Conservation (phyloP, 2,329 filamentous ascomycete genomes). For the Beauveria brongniartii region DNA sequence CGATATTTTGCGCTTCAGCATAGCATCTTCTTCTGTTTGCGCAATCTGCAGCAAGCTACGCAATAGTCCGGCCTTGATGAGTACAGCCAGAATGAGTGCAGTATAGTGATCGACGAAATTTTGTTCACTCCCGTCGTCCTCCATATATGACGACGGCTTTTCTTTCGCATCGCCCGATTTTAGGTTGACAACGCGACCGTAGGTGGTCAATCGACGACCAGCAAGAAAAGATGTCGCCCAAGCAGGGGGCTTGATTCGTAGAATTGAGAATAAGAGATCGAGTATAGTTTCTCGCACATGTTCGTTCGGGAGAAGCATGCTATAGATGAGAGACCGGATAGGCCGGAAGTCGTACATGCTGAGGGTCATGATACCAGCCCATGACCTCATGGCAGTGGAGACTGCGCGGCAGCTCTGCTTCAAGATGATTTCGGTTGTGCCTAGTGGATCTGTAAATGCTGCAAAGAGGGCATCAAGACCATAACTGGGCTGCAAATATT, state of each 20-base stretch:
- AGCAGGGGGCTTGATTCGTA: slow-evolving; percentile 82
- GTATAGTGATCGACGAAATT: slow-evolving; percentile 94
- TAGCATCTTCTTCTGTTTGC: slow-evolving; percentile 57
- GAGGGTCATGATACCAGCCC: slow-evolving; percentile 83
- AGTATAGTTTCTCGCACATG: slow-evolving; percentile 67
- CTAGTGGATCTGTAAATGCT: slow-evolving; percentile 77
- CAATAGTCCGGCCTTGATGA: slow-evolving; percentile 74
- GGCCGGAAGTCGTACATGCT: slow-evolving; percentile 84
- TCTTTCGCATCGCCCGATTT: slow-evolving; percentile 50
- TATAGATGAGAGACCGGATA: slow-evolving; percentile 67
- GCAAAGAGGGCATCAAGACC: slow-evolving; percentile 87
- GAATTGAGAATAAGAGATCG: slow-evolving; percentile 69
- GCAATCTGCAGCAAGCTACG: slow-evolving; percentile 55
- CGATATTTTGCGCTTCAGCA: slow-evolving; percentile 79
- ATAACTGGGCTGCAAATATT: slow-evolving; percentile 78
- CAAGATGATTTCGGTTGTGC: slow-evolving; percentile 52
- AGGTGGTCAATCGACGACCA: slow-evolving; percentile 85
- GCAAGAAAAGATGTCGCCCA: slow-evolving; percentile 97
- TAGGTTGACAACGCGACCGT: slow-evolving; percentile 85
- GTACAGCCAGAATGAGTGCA: slow-evolving; percentile 73
- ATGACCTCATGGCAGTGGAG: slow-evolving; percentile 80
- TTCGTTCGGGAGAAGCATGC: slow-evolving; percentile 49
- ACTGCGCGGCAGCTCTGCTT: slow-evolving; percentile 92
- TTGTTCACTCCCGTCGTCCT: slow-evolving; percentile 63
- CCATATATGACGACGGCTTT: slow-evolving; percentile 43